These are phyloP conservation scores for Metschnikowia matae DNA, from an alignment of 805 yeast genomes.

Conservation along the genomic window DNA sequence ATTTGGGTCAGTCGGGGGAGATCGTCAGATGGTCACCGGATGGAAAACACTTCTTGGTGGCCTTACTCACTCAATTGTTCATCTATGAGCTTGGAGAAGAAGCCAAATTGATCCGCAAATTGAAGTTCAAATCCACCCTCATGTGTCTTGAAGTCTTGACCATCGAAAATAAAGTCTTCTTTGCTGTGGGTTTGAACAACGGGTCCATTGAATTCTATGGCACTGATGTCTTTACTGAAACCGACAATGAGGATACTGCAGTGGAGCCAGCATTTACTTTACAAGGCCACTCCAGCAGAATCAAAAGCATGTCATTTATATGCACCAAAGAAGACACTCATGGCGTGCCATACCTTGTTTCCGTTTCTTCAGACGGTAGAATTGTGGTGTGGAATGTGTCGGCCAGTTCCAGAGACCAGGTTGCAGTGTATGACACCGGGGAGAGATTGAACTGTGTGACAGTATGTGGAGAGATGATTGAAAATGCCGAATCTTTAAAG, in stretches of 20 bases:
- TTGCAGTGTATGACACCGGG: slow-evolving; percentile 86
- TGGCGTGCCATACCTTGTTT: slow-evolving; percentile 50
- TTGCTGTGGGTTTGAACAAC: slow-evolving; percentile 64
- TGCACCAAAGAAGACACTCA: slow-evolving; percentile 32
- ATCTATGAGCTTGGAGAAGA: slow-evolving; percentile 56
- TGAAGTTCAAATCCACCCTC: slow-evolving; percentile 51
- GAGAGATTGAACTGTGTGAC: slow-evolving; percentile 88
- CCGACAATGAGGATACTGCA: slow-evolving; percentile 9
- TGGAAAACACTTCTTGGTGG: slow-evolving; percentile 77
- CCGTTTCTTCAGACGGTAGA: slow-evolving; percentile 90
- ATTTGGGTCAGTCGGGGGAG: slow-evolving; percentile 61
- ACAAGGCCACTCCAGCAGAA: slow-evolving; percentile 80
- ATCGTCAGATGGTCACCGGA: slow-evolving; percentile 60
- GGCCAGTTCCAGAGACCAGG: slow-evolving; percentile 59
- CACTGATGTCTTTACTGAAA: slow-evolving; percentile 26
- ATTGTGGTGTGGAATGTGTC: slow-evolving; percentile 81
- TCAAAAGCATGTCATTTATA: slow-evolving; percentile 68
- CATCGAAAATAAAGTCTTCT: slow-evolving; percentile 48
- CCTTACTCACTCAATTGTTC: slow-evolving; percentile 59
- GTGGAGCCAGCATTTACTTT: slow-evolving; percentile 53
- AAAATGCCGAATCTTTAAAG: slow-evolving; percentile 67
- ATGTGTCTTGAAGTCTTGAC: slow-evolving; percentile 60
- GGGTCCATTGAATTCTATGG: slow-evolving; percentile 64
- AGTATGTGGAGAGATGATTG: slow-evolving; percentile 71
- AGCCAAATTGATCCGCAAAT: slow-evolving; percentile 54